These are phyloP conservation scores for Sequoia sempervirens DNA, from an alignment of 75 land plant species.

Conservation along the genomic window DNA sequence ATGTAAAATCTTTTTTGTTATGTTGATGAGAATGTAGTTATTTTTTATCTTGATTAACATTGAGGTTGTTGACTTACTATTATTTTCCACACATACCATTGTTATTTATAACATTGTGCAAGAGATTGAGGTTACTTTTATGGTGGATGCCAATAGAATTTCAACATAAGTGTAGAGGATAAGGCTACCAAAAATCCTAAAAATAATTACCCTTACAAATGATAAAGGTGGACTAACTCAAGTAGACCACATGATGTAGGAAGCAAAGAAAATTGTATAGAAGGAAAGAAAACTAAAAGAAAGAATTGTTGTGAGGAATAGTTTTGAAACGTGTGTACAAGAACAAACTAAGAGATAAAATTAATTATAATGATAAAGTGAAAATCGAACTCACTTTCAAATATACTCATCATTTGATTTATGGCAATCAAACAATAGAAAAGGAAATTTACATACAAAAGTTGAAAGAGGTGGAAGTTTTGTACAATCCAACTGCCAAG, in stretches of 20 bases:
- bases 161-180: conserved; percentile 47
- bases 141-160: conserved; percentile 57
- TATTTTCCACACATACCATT: not conserved
- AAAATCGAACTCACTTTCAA: conserved; percentile 51
- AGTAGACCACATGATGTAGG: conserved; percentile 49
- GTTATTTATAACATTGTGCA: conserved; percentile 27
- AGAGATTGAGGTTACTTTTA: conserved; percentile 48
- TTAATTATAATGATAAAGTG: conserved; percentile 61
- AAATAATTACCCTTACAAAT: conserved; percentile 56
- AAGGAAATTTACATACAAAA: conserved; percentile 55
- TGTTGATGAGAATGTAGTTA: not conserved
- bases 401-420: conserved; percentile 48
- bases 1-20: not conserved
- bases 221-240: conserved; percentile 54
- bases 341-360: conserved; percentile 46
- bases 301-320: conserved; percentile 49
- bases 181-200: conserved; percentile 38
- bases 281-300: conserved; percentile 66
- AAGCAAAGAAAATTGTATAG: conserved; percentile 52
- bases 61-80: not conserved
- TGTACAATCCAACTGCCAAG: conserved; percentile 37
- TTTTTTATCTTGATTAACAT: not conserved
- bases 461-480: conserved; percentile 36
- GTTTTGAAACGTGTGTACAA: conserved; percentile 52
- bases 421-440: conserved; percentile 49